phyloP scores from a whole-genome alignment of 2,329 filamentous ascomycete genomes.

The Colletotrichum musicola region DNA sequence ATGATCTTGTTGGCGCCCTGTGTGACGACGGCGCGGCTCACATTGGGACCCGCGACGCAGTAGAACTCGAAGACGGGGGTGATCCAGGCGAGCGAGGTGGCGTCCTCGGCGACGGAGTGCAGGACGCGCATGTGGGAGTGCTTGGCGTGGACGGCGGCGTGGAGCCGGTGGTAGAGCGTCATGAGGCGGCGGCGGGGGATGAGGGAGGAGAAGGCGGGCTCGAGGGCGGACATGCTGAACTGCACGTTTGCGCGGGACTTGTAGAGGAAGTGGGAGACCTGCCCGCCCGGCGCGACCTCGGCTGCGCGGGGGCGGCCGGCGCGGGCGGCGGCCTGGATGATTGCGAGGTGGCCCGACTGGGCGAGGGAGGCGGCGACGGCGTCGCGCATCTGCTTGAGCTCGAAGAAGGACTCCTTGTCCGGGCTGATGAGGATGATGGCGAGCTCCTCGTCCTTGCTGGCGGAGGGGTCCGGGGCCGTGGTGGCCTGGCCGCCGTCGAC shows the following conservation, averaged over 20 bases:
- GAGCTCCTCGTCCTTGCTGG: slow-evolving; percentile 81
- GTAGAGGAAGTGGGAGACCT: slow-evolving; percentile 92
- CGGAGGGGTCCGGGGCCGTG: slow-evolving; percentile 57
- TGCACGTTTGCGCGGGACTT: slow-evolving; percentile 96
- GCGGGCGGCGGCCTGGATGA: slow-evolving; percentile 79
- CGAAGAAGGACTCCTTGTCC: slow-evolving; percentile 93
- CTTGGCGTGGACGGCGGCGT: slow-evolving; percentile 86
- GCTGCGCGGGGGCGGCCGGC: slow-evolving; percentile 78
- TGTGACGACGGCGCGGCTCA: slow-evolving; percentile 75
- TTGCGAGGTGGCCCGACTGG: slow-evolving; percentile 79
- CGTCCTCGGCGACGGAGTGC: slow-evolving; percentile 80
- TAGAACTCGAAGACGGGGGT: slow-evolving; percentile 95
- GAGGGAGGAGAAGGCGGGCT: slow-evolving; percentile 72
- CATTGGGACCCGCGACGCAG: slow-evolving; percentile 86
- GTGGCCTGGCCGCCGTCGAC: slow-evolving; percentile 57
- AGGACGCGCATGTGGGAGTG: slow-evolving; percentile 88
- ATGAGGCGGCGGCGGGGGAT: slow-evolving; percentile 79
- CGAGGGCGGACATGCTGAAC: slow-evolving; percentile 89
- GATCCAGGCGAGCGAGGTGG: slow-evolving; percentile 88
- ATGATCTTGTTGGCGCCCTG: slow-evolving; percentile 90
- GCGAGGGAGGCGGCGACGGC: slow-evolving; percentile 76
- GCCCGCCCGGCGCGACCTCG: slow-evolving; percentile 83
- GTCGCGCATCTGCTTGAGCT: slow-evolving; percentile 80
- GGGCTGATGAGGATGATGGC: slow-evolving; percentile 93
- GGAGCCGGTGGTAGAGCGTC: slow-evolving; percentile 86